Evolutionary conservation across 2,329 filamentous ascomycete genomes (phyloP).

Genomic region (Alternaria ethzedia): DNA sequence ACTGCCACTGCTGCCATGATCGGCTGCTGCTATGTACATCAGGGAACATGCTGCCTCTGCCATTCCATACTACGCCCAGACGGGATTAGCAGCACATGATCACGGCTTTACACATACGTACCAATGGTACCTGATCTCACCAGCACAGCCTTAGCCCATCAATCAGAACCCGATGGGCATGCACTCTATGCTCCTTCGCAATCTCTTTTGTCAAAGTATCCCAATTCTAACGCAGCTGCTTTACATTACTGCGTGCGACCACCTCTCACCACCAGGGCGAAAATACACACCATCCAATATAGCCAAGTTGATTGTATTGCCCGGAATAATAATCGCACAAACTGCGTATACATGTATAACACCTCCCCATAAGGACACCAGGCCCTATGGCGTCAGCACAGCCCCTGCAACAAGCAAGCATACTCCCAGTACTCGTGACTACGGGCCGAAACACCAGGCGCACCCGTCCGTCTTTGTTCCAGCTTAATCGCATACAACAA

Average conservation of each 20-base stretch:
- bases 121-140: background rate
- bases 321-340: background rate
- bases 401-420: constrained; percentile 2
- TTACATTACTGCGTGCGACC: background rate
- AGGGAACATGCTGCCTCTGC: background rate
- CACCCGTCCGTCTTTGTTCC: background rate
- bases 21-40: background rate
- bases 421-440: background rate
- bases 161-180: background rate
- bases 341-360: background rate
- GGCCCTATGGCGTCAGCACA: background rate
- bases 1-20: background rate
- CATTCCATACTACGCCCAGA: background rate
- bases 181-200: background rate
- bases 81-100: background rate
- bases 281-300: background rate
- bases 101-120: background rate
- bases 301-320: background rate
- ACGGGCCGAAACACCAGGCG: background rate
- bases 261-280: background rate
- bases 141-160: background rate
- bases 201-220: background rate
- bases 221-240: background rate
- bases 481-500: constrained; percentile 27
- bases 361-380: background rate